Percentiles rank a stretch among this genome's conserved stretches.
These are phyloP conservation scores for Aspergillus intermedius DNA, from an alignment of 2,329 filamentous ascomycete species.

Conservation along the genomic window DNA sequence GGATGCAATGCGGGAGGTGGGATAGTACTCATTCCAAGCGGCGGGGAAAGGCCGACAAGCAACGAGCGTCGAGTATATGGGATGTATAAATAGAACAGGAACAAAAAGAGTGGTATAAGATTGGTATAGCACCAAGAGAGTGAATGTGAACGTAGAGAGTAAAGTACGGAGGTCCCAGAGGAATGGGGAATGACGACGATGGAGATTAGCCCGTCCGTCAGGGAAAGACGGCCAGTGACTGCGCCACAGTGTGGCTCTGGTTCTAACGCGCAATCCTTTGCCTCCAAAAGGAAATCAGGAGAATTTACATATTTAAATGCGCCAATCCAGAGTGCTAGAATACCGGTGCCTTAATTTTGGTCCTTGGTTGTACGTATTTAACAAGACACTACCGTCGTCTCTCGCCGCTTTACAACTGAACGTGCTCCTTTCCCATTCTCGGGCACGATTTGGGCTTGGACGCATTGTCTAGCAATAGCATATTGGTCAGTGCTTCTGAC, in stretches of 20 bases:
- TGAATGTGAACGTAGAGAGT: not conserved
- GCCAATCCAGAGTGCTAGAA: not conserved
- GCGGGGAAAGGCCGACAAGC: constrained; percentile 4
- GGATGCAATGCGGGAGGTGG: constrained; percentile 2
- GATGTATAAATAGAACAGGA: not conserved
- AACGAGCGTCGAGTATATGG: not conserved
- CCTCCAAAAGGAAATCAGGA: not conserved
- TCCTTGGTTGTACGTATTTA: too few relatives aligned
- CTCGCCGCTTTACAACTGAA: not conserved
- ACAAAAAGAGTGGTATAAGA: not conserved
- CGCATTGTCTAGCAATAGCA: not conserved
- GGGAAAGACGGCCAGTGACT: not conserved
- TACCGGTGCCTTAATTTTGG: not conserved
- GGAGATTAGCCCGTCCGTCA: not conserved
- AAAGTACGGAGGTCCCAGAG: constrained; percentile 1
- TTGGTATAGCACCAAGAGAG: not conserved
- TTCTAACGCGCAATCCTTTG: not conserved
- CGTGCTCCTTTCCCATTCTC: not conserved
- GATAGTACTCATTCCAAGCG: constrained; percentile 12
- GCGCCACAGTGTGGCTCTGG: not conserved
- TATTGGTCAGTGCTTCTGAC: too few relatives aligned
- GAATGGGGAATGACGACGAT: constrained; percentile 12
- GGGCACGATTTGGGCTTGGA: not conserved
- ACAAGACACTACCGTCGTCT: too few relatives aligned
- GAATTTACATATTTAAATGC: not conserved